A percentile compares a stretch with the other conserved stretches of the same genome.
phyloP scores from a whole-genome alignment of 2,329 filamentous ascomycete genomes.

The Didymella sp. region DNA sequence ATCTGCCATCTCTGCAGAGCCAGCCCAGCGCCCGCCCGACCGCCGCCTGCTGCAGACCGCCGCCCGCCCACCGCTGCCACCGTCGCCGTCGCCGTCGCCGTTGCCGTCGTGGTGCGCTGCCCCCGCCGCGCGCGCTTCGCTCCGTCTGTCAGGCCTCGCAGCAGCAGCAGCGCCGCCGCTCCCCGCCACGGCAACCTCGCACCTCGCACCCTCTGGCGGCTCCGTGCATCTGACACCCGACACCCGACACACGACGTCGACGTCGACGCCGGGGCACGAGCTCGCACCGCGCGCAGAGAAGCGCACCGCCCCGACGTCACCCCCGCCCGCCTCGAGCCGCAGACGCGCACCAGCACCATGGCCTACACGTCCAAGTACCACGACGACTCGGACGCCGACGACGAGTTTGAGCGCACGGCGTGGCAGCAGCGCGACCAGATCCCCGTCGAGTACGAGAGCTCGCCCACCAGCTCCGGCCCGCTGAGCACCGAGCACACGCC shows the following conservation, averaged over 20 bases:
- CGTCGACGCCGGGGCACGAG: background rate
- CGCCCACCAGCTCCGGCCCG: slow-evolving; percentile 74
- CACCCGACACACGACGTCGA: background rate
- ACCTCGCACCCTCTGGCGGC: background rate
- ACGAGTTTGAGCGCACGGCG: slow-evolving; percentile 80
- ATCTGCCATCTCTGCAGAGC: background rate
- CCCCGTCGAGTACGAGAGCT: slow-evolving; percentile 70
- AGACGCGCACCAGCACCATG: slow-evolving; percentile 29
- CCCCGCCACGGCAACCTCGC: background rate
- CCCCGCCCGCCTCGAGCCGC: no score
- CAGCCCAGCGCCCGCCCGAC: background rate
- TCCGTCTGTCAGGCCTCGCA: slow-evolving; percentile 5
- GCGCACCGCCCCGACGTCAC: no score
- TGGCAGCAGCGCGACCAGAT: slow-evolving; percentile 66
- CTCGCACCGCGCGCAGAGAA: background rate
- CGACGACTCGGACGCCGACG: slow-evolving; percentile 75
- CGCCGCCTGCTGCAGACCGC: background rate
- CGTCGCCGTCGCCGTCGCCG: background rate
- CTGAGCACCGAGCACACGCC: slow-evolving; percentile 77
- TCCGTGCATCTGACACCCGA: no score
- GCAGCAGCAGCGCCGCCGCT: background rate
- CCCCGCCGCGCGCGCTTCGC: slow-evolving; percentile 10
- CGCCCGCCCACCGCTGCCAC: background rate
- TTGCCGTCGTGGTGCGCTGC: background rate
- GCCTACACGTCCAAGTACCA: slow-evolving; percentile 64